These are phyloP conservation scores for Saccharomycopsis sp. DNA, from an alignment of 805 yeast species.

Conservation along the genomic window DNA sequence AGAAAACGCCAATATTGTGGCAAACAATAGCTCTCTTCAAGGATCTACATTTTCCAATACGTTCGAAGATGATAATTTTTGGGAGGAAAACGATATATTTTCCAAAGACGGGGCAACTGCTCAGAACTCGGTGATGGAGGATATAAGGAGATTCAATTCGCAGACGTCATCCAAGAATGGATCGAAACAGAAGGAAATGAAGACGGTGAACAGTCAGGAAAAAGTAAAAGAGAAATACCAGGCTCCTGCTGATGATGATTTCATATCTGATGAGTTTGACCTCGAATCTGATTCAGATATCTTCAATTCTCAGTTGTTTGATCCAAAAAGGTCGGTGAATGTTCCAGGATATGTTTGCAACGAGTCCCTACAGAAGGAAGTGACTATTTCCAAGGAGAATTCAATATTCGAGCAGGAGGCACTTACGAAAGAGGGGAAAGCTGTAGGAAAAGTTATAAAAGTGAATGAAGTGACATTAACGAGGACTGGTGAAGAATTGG, in stretches of 20 bases:
- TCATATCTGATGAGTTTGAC: background rate
- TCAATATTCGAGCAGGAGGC: background rate
- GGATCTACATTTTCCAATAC: background rate
- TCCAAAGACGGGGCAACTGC: background rate
- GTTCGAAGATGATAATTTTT: constrained; percentile 5
- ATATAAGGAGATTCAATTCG: background rate
- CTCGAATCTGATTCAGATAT: background rate
- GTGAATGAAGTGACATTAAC: too few species aligned
- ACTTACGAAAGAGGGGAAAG: background rate
- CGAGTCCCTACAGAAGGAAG: background rate
- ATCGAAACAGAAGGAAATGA: background rate
- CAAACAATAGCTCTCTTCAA: background rate
- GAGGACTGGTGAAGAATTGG: too few species aligned
- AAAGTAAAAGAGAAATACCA: too few species aligned
- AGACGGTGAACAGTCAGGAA: too few species aligned
- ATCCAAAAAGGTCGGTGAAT: background rate
- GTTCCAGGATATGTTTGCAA: background rate
- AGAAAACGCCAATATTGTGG: background rate
- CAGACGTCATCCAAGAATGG: background rate
- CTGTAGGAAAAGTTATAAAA: too few species aligned
- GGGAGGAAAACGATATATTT: background rate
- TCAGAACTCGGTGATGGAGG: background rate
- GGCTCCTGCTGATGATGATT: constrained; percentile 1
- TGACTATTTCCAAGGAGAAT: too few species aligned
- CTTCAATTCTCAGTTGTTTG: background rate